Percentiles rank a stretch among this genome's conserved stretches.
Conservation (phyloP, 768 basidiomycete species). For the Serendipita sp. region DNA sequence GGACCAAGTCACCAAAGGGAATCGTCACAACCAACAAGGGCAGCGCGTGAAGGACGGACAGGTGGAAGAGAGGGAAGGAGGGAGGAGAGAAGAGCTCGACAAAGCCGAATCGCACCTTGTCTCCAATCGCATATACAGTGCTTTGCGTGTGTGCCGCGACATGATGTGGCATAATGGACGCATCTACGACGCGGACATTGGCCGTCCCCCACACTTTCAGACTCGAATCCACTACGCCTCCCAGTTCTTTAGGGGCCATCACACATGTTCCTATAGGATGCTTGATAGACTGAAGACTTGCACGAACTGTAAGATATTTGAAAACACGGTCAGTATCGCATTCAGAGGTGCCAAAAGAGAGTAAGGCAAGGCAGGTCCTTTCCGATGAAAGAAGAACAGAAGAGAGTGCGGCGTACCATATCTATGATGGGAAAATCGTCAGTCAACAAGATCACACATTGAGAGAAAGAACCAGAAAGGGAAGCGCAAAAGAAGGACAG, state of each 20-base stretch:
- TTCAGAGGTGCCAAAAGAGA: too few species aligned
- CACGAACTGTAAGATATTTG: not conserved
- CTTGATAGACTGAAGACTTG: conserved; percentile 17
- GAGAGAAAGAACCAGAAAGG: too few species aligned
- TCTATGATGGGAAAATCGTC: too few species aligned
- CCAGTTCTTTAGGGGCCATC: conserved; percentile 21
- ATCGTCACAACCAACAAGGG: too few species aligned
- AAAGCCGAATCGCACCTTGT: conserved; percentile 27
- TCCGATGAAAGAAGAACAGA: not conserved
- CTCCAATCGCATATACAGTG: conserved; percentile 39
- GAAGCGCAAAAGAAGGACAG: too few species aligned
- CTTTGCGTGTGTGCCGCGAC: conserved; percentile 32
- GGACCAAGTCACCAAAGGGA: too few species aligned
- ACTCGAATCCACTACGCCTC: conserved; percentile 17
- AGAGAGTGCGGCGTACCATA: too few species aligned
- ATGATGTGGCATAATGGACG: conserved; percentile 33
- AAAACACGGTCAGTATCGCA: not conserved
- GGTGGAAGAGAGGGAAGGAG: not conserved
- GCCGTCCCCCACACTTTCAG: conserved; percentile 14
- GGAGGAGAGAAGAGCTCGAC: not conserved
- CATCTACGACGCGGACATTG: conserved; percentile 35
- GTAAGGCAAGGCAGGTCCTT: too few species aligned
- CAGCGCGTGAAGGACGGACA: too few species aligned
- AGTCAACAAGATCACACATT: too few species aligned
- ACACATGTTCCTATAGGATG: conserved; percentile 34